Conservation (phyloP, 345 rosid species). For the Theobroma cacao region DNA sequence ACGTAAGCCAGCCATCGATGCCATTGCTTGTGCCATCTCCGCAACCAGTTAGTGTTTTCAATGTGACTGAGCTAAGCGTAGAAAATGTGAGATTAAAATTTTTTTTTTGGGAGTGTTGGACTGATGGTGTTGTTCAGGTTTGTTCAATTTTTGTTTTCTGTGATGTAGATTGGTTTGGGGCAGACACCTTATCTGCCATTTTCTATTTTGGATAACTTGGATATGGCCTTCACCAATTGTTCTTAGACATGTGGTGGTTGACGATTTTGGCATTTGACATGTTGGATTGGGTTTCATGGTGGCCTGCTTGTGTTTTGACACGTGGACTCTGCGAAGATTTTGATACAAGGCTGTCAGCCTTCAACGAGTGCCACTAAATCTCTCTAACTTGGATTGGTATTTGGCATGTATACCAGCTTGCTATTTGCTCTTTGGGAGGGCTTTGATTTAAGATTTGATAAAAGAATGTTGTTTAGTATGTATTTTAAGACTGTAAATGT, state of each 20-base stretch:
- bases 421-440: too few relatives aligned
- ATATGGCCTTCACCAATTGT: constrained; percentile 37
- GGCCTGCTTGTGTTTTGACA: constrained; percentile 20
- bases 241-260: neutral
- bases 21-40: constrained; percentile 65
- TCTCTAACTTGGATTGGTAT: too few relatives aligned
- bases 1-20: constrained; percentile 72
- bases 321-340: constrained; percentile 21
- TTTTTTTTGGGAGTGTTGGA: neutral
- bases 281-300: constrained; percentile 30
- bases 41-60: neutral
- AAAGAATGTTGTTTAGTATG: too few relatives aligned
- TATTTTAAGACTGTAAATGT: too few relatives aligned
- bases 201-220: constrained; percentile 49
- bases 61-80: neutral
- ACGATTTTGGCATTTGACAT: constrained; percentile 19
- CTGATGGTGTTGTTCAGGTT: neutral
- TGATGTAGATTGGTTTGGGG: constrained; percentile 43
- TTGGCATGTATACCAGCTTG: too few relatives aligned
- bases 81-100: constrained; percentile 34
- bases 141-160: constrained; percentile 24
- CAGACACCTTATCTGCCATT: constrained; percentile 45
- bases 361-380: neutral
- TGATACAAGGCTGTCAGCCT: neutral
- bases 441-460: too few relatives aligned